Percentiles rank a stretch among this genome's conserved stretches.
Conservation (phyloP, 2,329 filamentous ascomycete species). For the Diplodia corticola region DNA sequence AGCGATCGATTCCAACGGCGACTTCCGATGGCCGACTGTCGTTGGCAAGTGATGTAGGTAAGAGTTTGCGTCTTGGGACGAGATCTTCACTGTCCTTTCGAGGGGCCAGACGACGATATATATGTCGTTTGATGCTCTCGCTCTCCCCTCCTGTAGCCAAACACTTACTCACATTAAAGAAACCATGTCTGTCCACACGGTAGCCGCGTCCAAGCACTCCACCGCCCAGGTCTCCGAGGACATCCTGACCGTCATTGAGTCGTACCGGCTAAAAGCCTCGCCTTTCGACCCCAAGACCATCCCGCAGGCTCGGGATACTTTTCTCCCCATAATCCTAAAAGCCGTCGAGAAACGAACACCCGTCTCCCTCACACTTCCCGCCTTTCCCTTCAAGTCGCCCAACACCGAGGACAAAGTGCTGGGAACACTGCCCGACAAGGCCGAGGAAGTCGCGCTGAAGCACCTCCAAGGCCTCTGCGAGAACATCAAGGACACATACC, state of each 20-base stretch:
- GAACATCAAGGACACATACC: slow-evolving; percentile 42
- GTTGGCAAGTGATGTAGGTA: slow-evolving; percentile 2
- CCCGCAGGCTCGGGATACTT: slow-evolving; percentile 11
- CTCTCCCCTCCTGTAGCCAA: no score
- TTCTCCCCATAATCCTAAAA: slow-evolving; percentile 18
- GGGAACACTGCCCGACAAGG: slow-evolving; percentile 47
- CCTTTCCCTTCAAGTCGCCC: slow-evolving; percentile 63
- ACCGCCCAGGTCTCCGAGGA: slow-evolving; percentile 2
- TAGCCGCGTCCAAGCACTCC: neutral
- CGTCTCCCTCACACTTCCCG: slow-evolving; percentile 48
- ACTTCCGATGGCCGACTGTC: neutral
- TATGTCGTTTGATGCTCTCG: neutral
- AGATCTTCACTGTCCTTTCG: neutral
- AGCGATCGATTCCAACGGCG: neutral
- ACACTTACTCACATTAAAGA: slow-evolving; percentile 4
- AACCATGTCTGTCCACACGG: slow-evolving; percentile 15
- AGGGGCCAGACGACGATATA: neutral
- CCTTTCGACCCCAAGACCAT: slow-evolving; percentile 22
- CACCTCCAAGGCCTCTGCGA: slow-evolving; percentile 45
- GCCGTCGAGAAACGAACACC: slow-evolving; percentile 33
- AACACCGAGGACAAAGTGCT: slow-evolving; percentile 58
- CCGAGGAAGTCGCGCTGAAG: slow-evolving; percentile 45
- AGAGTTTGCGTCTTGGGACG: neutral
- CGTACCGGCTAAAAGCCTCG: slow-evolving; percentile 17
- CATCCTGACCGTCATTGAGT: slow-evolving; percentile 21